A percentile compares a stretch with the other conserved stretches of the same genome.
These are phyloP conservation scores for Neopestalotiopsis sp. DNA, from an alignment of 2,329 filamentous ascomycete species.

Conservation along the genomic window DNA sequence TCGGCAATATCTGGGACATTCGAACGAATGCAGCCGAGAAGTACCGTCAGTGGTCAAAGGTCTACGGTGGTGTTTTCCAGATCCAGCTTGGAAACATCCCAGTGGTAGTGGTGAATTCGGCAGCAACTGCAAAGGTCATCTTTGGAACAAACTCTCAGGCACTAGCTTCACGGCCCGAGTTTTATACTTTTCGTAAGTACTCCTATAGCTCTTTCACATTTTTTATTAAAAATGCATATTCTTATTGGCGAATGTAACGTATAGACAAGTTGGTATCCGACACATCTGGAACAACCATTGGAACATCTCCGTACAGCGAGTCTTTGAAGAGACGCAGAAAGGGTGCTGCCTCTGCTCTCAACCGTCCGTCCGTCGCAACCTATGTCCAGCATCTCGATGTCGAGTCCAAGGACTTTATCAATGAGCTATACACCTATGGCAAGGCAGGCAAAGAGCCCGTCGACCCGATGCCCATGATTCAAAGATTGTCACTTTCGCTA, in stretches of 20 bases:
- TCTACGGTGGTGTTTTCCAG: constrained; percentile 69
- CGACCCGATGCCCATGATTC: constrained; percentile 75
- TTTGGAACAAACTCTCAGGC: constrained; percentile 82
- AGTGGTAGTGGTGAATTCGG: constrained; percentile 79
- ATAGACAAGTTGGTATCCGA: constrained; percentile 58
- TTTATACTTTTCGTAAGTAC: constrained; percentile 78
- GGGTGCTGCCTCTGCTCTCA: constrained; percentile 78
- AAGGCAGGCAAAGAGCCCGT: constrained; percentile 66
- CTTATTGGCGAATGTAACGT: not conserved
- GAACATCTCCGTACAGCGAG: constrained; percentile 83
- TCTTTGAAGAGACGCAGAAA: constrained; percentile 79
- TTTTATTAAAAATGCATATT: not conserved
- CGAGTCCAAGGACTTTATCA: constrained; percentile 75
- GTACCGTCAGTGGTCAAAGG: constrained; percentile 58
- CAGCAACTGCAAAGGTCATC: constrained; percentile 73
- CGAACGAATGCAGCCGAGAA: constrained; percentile 59
- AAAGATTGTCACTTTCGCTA: constrained; percentile 78
- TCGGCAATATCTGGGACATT: constrained; percentile 68
- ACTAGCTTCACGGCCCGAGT: constrained; percentile 76
- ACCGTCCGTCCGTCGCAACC: constrained; percentile 74
- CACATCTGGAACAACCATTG: constrained; percentile 81
- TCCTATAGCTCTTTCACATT: constrained; percentile 42
- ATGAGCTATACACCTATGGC: constrained; percentile 71
- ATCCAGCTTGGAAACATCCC: constrained; percentile 72
- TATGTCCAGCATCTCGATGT: constrained; percentile 86